A percentile compares a stretch with the other conserved stretches of the same genome.
Conservation (phyloP, 495 filamentous ascomycete species). For the Podospora sp. region DNA sequence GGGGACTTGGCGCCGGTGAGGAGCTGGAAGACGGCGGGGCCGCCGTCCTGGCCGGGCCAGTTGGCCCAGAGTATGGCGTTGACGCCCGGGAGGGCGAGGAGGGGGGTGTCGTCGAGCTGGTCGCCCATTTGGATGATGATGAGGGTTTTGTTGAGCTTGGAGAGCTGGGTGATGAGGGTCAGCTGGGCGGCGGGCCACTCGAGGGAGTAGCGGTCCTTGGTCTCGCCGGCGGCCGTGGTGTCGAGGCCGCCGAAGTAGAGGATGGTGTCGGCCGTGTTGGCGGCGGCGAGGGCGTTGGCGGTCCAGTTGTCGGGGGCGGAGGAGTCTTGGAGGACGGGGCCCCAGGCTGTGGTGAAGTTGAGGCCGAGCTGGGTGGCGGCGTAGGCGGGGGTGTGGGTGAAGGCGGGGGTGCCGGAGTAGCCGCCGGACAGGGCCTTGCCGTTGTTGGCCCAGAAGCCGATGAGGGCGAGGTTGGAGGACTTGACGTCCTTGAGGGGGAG, state of each 20-base stretch:
- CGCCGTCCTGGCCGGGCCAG: constrained; percentile 60
- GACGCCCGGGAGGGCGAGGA: constrained; percentile 53
- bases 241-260: constrained; percentile 50
- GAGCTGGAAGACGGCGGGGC: constrained; percentile 53
- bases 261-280: constrained; percentile 41
- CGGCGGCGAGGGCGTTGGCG: constrained; percentile 44
- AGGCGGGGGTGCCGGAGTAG: constrained; percentile 44
- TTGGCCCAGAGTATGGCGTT: constrained; percentile 56
- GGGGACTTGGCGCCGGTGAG: constrained; percentile 56
- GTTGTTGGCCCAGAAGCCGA: constrained; percentile 46
- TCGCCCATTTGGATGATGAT: constrained; percentile 51
- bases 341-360: constrained; percentile 27
- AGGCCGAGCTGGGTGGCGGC: constrained; percentile 40
- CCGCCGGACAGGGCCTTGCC: constrained; percentile 41
- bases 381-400: constrained; percentile 36
- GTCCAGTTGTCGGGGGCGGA: constrained; percentile 60
- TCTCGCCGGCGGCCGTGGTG: constrained; percentile 41
- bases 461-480: constrained; percentile 38
- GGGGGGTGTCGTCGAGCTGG: constrained; percentile 56
- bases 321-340: constrained; percentile 45
- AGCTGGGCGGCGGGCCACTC: constrained; percentile 47
- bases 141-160: constrained; percentile 40
- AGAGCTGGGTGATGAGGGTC: constrained; percentile 39
- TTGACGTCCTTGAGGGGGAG: constrained; percentile 28
- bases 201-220: constrained; percentile 42